Base-by-base conservation (phyloP, 441 rosid genomes). In the Adansonia gregorii region DNA sequence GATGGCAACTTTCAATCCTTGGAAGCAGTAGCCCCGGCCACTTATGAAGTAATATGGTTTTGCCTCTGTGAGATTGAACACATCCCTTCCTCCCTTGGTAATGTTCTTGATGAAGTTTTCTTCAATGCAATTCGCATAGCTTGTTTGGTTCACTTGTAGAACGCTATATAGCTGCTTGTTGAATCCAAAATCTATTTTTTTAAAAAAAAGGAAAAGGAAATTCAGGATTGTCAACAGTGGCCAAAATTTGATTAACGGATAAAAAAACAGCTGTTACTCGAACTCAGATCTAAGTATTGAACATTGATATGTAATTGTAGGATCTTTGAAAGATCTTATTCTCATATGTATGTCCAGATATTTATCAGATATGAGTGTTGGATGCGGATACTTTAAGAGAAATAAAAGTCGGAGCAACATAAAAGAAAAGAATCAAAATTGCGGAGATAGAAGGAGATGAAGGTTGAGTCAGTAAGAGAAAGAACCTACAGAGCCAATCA, bases 71-170 rank as follows among this genome's bases (percentile, higher is more conserved):
- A 90, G 89, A 66, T 87, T 80, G 56, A 85, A 83, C 73, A 84
- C 91, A 15, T 90, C 94, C 1, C 89, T 59, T 0, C 92, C 90
- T 0, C 88, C 92, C 51, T 72, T 78, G 1, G 92, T 90, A 1
- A 87, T 78, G 70, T 88, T 88, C 17, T 67, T 64, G 19, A 85
- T 79, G 83, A 83, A 87, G 72, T 74, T 66, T 11, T 59, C 67
- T 14, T 78, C 78, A 8, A 15, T 73, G 87, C 92, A 86, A 3
- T 15, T 73, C 7, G 77, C 77, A 41, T 83, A 88, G 80, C 83
- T 73, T 15, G 89, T 86, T 83, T 77, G 24, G 82, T 82, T 86
- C 82, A 86, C 91, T 79, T 84, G 87, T 27, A 86, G 71, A 1
- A 85, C 94, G 15, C 79, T 86, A 73, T 80, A 78, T 31, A 19